Conservation (phyloP, 148 eudicot genomes). For the Rhododendron henanense region DNA sequence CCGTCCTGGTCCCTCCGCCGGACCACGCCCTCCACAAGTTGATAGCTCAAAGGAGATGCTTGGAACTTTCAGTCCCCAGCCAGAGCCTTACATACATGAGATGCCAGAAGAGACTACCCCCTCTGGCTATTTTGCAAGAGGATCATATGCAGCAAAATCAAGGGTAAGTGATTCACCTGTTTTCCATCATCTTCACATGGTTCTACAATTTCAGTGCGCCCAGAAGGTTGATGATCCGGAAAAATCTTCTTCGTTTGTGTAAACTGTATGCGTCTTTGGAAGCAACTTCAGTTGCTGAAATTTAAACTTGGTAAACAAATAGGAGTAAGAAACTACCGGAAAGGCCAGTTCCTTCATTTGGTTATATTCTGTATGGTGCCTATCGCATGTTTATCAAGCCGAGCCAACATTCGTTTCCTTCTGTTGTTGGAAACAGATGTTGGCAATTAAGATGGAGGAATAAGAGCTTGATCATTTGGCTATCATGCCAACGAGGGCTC, state of each 20-base stretch:
- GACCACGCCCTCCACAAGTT: no score
- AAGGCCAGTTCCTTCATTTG: background rate
- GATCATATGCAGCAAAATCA: constrained; percentile 57
- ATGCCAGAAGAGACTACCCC: constrained; percentile 77
- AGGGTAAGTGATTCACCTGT: constrained; percentile 32
- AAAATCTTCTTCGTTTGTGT: background rate
- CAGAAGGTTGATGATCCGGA: background rate
- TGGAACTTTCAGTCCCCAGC: constrained; percentile 71
- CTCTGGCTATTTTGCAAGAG: constrained; percentile 70
- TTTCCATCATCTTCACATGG: background rate
- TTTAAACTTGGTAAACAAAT: background rate
- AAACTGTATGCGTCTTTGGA: background rate
- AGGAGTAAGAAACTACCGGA: background rate
- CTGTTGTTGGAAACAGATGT: background rate
- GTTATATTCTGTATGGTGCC: background rate
- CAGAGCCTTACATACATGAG: constrained; percentile 60
- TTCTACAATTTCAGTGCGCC: background rate
- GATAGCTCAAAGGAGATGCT: constrained; percentile 75
- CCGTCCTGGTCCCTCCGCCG: no score
- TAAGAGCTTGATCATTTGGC: background rate
- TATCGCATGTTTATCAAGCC: background rate
- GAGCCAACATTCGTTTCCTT: background rate
- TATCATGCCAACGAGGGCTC: background rate
- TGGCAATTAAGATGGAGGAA: background rate
- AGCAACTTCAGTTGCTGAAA: background rate